phyloP scores from a whole-genome alignment of 306 rosid genomes.

The Calophaca sinica region DNA sequence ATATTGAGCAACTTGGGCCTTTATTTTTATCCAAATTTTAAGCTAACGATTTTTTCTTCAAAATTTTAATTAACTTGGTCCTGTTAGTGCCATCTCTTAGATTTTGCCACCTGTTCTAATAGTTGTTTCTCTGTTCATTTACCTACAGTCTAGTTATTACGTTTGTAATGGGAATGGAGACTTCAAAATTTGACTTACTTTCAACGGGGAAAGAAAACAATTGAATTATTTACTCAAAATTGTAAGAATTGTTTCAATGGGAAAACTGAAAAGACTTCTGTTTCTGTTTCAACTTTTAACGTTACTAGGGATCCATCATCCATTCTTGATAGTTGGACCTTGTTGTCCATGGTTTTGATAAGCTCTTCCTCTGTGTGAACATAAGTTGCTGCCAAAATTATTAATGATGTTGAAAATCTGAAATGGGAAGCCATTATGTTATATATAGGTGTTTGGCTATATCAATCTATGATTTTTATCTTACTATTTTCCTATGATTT shows the following conservation, averaged over 20 bases:
- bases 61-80: conserved; percentile 5
- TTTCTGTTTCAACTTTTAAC: conserved; percentile 16
- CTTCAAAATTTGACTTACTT: not conserved
- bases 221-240: conserved; percentile 22
- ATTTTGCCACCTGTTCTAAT: conserved; percentile 6
- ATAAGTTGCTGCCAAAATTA: conserved; percentile 25
- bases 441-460: not conserved
- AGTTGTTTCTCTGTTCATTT: not conserved
- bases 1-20: conserved; percentile 30
- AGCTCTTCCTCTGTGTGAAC: conserved; percentile 8
- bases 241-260: conserved; percentile 1
- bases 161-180: conserved; percentile 21
- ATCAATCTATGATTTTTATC: not conserved
- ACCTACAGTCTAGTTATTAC: conserved; percentile 7
- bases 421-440: conserved; percentile 8
- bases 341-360: conserved; percentile 17
- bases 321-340: conserved; percentile 19
- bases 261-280: too few relatives aligned
- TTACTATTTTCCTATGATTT: not conserved
- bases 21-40: conserved; percentile 30
- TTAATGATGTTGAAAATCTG: conserved; percentile 7
- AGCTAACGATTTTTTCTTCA: not conserved
- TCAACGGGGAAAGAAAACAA: not conserved
- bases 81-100: conserved; percentile 3
- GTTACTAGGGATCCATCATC: not conserved